A percentile compares a stretch with the other conserved stretches of the same genome.
phyloP scores from a whole-genome alignment of 2,329 filamentous ascomycete species.

The Diaporthe citri region DNA sequence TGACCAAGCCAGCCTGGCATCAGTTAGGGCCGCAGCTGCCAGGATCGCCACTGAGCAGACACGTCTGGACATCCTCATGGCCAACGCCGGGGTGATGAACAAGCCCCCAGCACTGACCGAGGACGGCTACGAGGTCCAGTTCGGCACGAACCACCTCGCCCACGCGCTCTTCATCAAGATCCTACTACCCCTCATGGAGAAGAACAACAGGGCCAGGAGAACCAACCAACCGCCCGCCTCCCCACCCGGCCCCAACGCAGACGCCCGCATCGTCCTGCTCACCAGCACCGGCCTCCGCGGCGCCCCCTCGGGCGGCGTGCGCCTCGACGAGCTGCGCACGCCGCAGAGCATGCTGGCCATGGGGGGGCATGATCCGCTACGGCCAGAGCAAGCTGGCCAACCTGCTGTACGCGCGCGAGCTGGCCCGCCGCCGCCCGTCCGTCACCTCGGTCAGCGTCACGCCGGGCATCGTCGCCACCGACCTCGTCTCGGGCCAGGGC shows the following conservation, averaged over 20 bases:
- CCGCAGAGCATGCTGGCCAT: neutral
- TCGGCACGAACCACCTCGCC: constrained; percentile 55
- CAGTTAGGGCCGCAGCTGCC: constrained; percentile 45
- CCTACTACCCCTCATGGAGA: constrained; percentile 48
- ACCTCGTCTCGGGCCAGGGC: constrained; percentile 39
- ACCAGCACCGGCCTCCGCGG: constrained; percentile 47
- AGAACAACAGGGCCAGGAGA: neutral
- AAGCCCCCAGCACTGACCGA: constrained; percentile 50
- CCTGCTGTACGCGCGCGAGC: constrained; percentile 54
- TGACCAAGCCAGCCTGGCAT: constrained; percentile 49
- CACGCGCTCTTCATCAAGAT: constrained; percentile 56
- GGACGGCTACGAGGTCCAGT: constrained; percentile 55
- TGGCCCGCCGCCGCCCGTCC: constrained; percentile 52
- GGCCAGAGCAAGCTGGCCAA: constrained; percentile 62
- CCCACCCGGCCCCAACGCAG: constrained; percentile 39
- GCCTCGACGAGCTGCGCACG: constrained; percentile 43
- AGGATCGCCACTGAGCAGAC: constrained; percentile 14
- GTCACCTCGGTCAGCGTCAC: constrained; percentile 55
- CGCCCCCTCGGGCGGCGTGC: constrained; percentile 46
- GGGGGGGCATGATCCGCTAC: constrained; percentile 50
- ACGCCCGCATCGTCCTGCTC: constrained; percentile 48
- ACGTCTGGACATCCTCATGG: constrained; percentile 51
- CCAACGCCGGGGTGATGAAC: constrained; percentile 50
- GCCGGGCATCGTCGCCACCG: constrained; percentile 55
- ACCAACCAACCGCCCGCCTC: constrained; percentile 49